phyloP scores from a whole-genome alignment of 1,284 basidiomycete genomes.

The Golubevia pallescens region DNA sequence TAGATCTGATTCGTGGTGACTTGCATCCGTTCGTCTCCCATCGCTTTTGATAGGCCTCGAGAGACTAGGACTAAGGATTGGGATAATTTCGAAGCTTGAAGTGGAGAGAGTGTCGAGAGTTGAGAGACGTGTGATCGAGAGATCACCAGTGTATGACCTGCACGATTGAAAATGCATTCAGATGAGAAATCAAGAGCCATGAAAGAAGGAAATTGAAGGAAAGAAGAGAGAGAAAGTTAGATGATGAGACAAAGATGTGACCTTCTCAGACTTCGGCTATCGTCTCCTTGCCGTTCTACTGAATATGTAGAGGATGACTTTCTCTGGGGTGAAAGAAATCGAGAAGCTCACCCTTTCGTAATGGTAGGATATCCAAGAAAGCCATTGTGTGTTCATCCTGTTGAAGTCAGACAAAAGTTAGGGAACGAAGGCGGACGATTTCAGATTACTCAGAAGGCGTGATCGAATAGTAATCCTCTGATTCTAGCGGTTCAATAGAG shows the following conservation, averaged over 20 bases:
- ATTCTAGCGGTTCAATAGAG: neutral
- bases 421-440: neutral
- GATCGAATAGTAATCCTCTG: slow-evolving; percentile 2
- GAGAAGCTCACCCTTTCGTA: slow-evolving; percentile 74
- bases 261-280: no score
- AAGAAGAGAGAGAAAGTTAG: slow-evolving; percentile 6
- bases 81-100: slow-evolving; percentile 20
- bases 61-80: slow-evolving; percentile 26
- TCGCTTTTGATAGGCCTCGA: slow-evolving; percentile 24
- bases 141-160: slow-evolving; percentile 31
- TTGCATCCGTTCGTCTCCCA: slow-evolving; percentile 43
- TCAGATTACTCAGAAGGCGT: slow-evolving; percentile 2
- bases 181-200: no score
- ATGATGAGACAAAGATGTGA: no score
- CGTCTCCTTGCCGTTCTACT: no score
- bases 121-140: slow-evolving; percentile 28
- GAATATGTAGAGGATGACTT: neutral
- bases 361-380: slow-evolving; percentile 76
- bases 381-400: slow-evolving; percentile 75
- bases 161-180: no score
- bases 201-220: neutral
- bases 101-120: slow-evolving; percentile 12
- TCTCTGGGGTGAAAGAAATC: slow-evolving; percentile 70
- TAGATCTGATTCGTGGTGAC: slow-evolving; percentile 71
- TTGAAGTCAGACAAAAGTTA: slow-evolving; percentile 3